These are phyloP conservation scores for Pseudopyrenochaeta lycopersici DNA, from an alignment of 2,329 filamentous ascomycete genomes.

Conservation along the genomic window DNA sequence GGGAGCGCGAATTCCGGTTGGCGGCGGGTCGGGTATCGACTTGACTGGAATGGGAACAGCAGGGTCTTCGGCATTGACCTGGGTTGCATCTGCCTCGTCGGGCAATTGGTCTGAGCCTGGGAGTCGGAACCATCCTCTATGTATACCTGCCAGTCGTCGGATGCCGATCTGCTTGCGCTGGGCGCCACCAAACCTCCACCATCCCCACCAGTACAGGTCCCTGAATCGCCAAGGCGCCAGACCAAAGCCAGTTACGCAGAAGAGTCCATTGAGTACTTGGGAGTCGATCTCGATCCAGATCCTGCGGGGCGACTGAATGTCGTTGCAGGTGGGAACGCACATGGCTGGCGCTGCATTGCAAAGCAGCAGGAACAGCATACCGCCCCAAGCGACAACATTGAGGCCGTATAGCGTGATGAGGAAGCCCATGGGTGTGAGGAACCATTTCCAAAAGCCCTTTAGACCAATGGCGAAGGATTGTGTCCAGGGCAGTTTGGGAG, in stretches of 20 bases:
- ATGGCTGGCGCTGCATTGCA: constrained; percentile 77
- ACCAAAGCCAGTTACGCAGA: constrained; percentile 87
- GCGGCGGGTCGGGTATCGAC: constrained; percentile 71
- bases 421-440: constrained; percentile 78
- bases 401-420: constrained; percentile 80
- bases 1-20: constrained; percentile 75
- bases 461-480: constrained; percentile 67
- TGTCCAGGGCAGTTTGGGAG: constrained; percentile 61
- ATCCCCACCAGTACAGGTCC: constrained; percentile 77
- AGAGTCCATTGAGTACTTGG: constrained; percentile 83
- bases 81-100: constrained; percentile 30
- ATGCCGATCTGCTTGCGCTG: constrained; percentile 61
- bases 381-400: constrained; percentile 88
- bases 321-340: constrained; percentile 75
- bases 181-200: constrained; percentile 65
- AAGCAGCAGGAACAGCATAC: constrained; percentile 87
- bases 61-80: constrained; percentile 49
- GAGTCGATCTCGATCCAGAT: constrained; percentile 88
- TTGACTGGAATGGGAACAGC: constrained; percentile 70
- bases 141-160: constrained; percentile 75
- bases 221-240: constrained; percentile 85
- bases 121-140: constrained; percentile 79
- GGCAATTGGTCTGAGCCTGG: constrained; percentile 68
- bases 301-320: constrained; percentile 78
- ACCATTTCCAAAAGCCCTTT: constrained; percentile 74